phyloP scores from a whole-genome alignment of 202 grass and related monocot genomes.

The Cymbopogon flexuosus region DNA sequence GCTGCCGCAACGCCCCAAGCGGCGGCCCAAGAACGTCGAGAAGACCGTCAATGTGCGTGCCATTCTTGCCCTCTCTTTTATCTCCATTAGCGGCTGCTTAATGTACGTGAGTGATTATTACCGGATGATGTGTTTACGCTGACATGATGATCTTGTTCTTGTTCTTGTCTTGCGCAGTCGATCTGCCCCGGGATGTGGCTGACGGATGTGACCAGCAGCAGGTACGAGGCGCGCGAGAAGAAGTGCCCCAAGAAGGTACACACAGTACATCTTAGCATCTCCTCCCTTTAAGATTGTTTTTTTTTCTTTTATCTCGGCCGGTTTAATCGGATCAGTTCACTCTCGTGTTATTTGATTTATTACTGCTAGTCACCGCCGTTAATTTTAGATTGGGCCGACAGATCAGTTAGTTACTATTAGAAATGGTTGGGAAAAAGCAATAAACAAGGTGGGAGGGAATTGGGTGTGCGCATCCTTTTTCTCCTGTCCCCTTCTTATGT shows the following conservation, averaged over 20 bases:
- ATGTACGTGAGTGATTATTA: not conserved
- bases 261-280: no score
- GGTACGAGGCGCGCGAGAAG: conserved; percentile 79
- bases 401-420: not conserved
- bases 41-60: conserved; percentile 47
- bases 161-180: no score
- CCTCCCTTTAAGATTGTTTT: no score
- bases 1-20: conserved; percentile 69
- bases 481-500: not conserved
- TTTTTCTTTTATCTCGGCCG: no score
- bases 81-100: not conserved
- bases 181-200: conserved; percentile 76
- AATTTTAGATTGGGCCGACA: not conserved
- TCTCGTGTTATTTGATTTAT: no score
- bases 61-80: no score
- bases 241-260: conserved; percentile 70
- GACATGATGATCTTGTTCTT: conserved; percentile 2
- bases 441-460: no score
- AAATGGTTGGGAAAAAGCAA: not conserved
- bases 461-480: not conserved
- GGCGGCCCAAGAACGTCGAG: conserved; percentile 61
- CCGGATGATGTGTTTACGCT: not conserved
- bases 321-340: no score
- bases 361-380: no score
- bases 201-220: conserved; percentile 53